Evolutionary conservation across 2,329 filamentous ascomycete species (phyloP).

Genomic region (Phialophora verrucosa): DNA sequence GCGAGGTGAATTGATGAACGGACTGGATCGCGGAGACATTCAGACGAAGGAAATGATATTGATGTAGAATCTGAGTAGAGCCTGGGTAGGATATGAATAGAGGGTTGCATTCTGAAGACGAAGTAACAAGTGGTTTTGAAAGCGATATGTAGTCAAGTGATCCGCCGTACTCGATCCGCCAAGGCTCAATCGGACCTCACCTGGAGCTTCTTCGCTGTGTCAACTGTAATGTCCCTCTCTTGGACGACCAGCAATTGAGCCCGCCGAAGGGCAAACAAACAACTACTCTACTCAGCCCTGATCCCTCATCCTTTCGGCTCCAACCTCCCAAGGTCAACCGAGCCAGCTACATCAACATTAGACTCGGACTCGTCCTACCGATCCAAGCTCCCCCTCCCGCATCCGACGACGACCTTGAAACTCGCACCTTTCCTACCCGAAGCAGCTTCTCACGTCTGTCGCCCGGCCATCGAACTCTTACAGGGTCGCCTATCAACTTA

Average conservation of each 20-base stretch:
- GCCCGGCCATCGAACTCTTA: background rate
- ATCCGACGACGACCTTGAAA: background rate
- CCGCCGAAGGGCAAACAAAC: slow-evolving; percentile 15
- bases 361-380: background rate
- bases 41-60: background rate
- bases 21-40: background rate
- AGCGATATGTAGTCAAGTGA: too few species aligned
- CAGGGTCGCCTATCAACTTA: background rate
- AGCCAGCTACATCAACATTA: background rate
- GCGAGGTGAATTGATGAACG: slow-evolving; percentile 1
- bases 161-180: too few species aligned
- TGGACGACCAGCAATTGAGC: slow-evolving; percentile 5
- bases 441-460: background rate
- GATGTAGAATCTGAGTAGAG: background rate
- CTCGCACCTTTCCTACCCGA: background rate
- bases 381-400: background rate
- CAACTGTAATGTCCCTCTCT: background rate
- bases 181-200: background rate
- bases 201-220: background rate
- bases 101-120: too few species aligned
- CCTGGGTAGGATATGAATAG: too few species aligned
- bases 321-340: background rate
- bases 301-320: background rate
- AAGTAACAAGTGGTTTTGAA: too few species aligned
- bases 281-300: background rate